Conservation (phyloP, 768 basidiomycete species). For the Pleurotus giganteus region DNA sequence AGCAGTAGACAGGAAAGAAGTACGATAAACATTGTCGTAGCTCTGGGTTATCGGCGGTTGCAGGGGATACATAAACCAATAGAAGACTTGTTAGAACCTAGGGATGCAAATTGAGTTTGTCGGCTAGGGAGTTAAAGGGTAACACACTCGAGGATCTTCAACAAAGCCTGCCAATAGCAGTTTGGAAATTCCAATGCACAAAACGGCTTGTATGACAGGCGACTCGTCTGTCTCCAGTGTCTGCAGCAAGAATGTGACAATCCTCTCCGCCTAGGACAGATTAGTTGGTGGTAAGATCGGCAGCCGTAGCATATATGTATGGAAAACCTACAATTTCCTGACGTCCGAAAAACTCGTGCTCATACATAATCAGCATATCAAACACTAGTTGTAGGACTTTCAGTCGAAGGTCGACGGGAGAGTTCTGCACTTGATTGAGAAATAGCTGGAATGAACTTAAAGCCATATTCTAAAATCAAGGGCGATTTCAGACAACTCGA, state of each 20-base stretch:
- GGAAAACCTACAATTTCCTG: conserved; percentile 31
- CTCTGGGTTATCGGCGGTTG: conserved; percentile 80
- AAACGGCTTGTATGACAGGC: conserved; percentile 69
- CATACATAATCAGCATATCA: conserved; percentile 89
- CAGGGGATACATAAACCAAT: conserved; percentile 78
- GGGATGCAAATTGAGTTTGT: neutral
- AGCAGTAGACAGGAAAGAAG: conserved; percentile 94
- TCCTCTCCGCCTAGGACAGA: conserved; percentile 32
- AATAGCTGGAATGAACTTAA: conserved; percentile 78
- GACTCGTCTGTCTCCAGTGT: conserved; percentile 67
- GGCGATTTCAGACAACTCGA: neutral
- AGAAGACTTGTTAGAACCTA: conserved; percentile 36
- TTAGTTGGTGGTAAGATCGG: neutral
- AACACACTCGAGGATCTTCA: conserved; percentile 67
- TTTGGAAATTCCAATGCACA: conserved; percentile 86
- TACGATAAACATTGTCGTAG: conserved; percentile 92
- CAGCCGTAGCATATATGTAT: neutral
- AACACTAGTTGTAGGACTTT: conserved; percentile 85
- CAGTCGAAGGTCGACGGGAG: conserved; percentile 73
- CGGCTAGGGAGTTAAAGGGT: too few species aligned
- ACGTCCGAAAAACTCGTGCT: conserved; percentile 67
- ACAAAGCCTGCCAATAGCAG: conserved; percentile 85
- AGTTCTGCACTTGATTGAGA: conserved; percentile 72
- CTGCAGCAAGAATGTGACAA: conserved; percentile 46
- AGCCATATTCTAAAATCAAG: conserved; percentile 50